A percentile compares a stretch with the other conserved stretches of the same genome.
Conservation (phyloP, 2,329 filamentous ascomycete genomes). For the Hortaea werneckii region DNA sequence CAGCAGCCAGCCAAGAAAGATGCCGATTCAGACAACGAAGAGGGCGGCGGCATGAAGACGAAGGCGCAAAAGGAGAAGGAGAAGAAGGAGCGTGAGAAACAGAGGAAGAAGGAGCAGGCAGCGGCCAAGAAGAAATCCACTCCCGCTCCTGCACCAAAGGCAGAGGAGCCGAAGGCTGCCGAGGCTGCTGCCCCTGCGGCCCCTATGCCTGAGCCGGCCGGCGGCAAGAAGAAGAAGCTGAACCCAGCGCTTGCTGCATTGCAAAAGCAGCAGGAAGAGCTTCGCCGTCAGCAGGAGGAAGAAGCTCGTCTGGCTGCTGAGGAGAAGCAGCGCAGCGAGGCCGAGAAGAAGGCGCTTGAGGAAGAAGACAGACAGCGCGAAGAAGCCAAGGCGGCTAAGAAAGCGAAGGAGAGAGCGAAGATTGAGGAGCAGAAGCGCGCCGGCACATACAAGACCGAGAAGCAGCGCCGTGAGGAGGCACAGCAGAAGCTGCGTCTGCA, state of each 20-base stretch:
- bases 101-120: conserved; percentile 95
- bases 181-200: conserved; percentile 45
- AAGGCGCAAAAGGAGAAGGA: conserved; percentile 98
- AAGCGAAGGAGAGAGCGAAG: conserved; percentile 77
- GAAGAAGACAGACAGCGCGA: conserved; percentile 61
- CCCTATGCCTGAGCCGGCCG: conserved; percentile 31
- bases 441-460: conserved; percentile 77
- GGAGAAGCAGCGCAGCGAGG: conserved; percentile 54
- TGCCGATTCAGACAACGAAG: conserved; percentile 42
- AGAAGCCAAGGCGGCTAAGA: conserved; percentile 66
- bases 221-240: conserved; percentile 83
- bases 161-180: conserved; percentile 20
- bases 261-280: conserved; percentile 74
- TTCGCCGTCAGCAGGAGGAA: conserved; percentile 57
- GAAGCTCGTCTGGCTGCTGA: conserved; percentile 48
- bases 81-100: conserved; percentile 98
- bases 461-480: conserved; percentile 72
- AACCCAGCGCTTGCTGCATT: conserved; percentile 61
- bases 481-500: conserved; percentile 69
- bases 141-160: conserved; percentile 22
- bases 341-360: conserved; percentile 55
- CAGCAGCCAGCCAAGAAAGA: conserved; percentile 40
- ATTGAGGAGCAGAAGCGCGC: conserved; percentile 82
- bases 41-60: conserved; percentile 64
- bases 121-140: conserved; percentile 68